A percentile compares a stretch with the other conserved stretches of the same genome.
phyloP scores from a whole-genome alignment of 192 early-diverging fungal species.

The Gigaspora rosea region DNA sequence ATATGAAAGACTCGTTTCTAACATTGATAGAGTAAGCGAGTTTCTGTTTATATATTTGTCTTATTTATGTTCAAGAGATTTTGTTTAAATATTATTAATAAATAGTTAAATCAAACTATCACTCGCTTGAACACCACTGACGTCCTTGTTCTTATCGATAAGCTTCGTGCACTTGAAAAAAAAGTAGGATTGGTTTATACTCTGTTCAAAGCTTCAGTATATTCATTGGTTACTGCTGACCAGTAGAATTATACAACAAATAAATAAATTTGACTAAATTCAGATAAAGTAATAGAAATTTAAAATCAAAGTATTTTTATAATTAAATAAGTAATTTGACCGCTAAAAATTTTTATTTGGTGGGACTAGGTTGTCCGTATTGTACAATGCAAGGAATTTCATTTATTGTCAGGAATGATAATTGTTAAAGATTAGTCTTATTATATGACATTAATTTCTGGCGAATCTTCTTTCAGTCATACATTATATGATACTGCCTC shows the following conservation, averaged over 20 bases:
- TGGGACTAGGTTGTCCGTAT: too few species aligned
- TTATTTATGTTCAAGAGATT: neutral
- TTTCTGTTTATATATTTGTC: neutral
- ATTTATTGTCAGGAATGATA: too few species aligned
- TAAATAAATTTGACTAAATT: too few species aligned
- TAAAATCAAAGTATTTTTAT: too few species aligned
- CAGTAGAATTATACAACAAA: neutral
- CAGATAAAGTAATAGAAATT: too few species aligned
- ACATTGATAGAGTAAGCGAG: slow-evolving; percentile 26
- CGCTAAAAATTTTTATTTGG: too few species aligned
- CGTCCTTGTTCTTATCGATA: slow-evolving; percentile 37
- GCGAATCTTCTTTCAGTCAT: too few species aligned
- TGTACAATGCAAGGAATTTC: too few species aligned
- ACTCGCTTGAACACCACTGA: slow-evolving; percentile 37
- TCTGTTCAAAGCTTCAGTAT: slow-evolving; percentile 45
- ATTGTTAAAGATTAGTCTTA: too few species aligned
- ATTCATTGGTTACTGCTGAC: slow-evolving; percentile 32
- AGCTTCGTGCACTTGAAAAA: slow-evolving; percentile 42
- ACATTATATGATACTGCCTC: too few species aligned
- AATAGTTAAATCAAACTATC: slow-evolving; percentile 37
- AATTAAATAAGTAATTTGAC: too few species aligned
- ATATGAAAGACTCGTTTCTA: slow-evolving; percentile 17
- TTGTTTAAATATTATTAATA: neutral
- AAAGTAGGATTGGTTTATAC: slow-evolving; percentile 43
- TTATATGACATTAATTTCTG: too few species aligned